Conservation (phyloP, 2,329 filamentous ascomycete genomes). For the Xylogone sp. region DNA sequence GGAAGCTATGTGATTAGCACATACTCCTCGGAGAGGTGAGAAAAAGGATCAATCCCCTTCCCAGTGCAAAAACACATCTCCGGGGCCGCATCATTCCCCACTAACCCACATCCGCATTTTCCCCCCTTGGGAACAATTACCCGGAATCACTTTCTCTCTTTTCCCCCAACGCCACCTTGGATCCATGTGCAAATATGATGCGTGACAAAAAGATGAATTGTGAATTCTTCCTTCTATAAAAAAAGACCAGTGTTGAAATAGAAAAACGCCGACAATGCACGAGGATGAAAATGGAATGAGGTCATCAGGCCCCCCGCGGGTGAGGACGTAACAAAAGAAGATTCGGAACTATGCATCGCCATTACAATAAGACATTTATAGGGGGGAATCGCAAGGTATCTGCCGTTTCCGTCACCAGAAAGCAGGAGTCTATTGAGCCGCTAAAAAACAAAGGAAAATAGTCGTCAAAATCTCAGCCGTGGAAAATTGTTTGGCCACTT, state of each 20-base stretch:
- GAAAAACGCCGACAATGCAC: neutral
- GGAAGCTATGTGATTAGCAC: too few species aligned
- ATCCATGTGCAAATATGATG: neutral
- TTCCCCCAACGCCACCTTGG: neutral
- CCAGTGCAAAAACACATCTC: too few species aligned
- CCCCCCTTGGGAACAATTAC: neutral
- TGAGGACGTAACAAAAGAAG: neutral
- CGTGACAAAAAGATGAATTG: neutral
- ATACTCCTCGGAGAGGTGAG: too few species aligned
- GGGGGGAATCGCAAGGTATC: neutral
- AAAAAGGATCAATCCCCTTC: too few species aligned
- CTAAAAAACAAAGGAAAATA: constrained; percentile 20
- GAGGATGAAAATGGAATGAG: neutral
- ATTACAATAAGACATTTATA: neutral
- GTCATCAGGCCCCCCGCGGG: neutral
- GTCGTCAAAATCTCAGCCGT: constrained; percentile 4
- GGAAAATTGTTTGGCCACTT: neutral
- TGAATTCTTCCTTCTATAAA: neutral
- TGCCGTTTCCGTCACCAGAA: constrained; percentile 1
- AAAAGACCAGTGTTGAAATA: neutral
- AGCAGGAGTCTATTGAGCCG: constrained; percentile 26
- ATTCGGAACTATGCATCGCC: neutral
- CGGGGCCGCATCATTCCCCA: too few species aligned
- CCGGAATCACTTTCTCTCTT: neutral
- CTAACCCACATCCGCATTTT: too few species aligned